Evolutionary conservation across 768 basidiomycete species (phyloP).

Genomic region (Pisolithus microcarpus): DNA sequence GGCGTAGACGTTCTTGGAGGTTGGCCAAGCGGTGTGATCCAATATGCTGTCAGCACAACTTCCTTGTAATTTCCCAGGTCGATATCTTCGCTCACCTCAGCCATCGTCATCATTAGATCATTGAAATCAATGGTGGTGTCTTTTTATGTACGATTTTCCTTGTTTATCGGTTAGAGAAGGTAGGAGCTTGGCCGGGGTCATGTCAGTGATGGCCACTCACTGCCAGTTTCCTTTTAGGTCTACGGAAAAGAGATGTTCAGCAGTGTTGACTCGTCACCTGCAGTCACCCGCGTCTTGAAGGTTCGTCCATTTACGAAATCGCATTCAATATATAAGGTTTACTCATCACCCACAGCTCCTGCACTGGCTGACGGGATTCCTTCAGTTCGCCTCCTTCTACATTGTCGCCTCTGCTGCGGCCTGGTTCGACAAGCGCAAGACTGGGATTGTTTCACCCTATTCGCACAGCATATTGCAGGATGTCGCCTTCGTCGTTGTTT

Average conservation of each 20-base stretch:
- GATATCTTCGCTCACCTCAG: slow-evolving; percentile 1
- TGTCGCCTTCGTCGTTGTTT: slow-evolving; percentile 33
- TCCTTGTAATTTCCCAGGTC: not conserved
- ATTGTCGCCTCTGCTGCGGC: slow-evolving; percentile 37
- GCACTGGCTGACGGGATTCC: slow-evolving; percentile 39
- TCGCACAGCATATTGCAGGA: slow-evolving; percentile 31
- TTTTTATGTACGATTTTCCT: slow-evolving; percentile 34
- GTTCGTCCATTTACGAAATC: slow-evolving; percentile 18
- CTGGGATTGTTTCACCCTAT: slow-evolving; percentile 28
- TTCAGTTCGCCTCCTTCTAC: slow-evolving; percentile 47
- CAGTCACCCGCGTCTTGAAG: slow-evolving; percentile 42
- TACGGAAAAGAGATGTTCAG: slow-evolving; percentile 42
- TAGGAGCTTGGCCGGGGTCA: slow-evolving; percentile 9
- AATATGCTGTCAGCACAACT: slow-evolving; percentile 28
- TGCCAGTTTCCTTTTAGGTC: slow-evolving; percentile 20
- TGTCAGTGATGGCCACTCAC: not conserved
- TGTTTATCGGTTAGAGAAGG: slow-evolving; percentile 38
- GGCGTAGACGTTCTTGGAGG: slow-evolving; percentile 34
- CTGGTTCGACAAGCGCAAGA: slow-evolving; percentile 45
- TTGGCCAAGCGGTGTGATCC: slow-evolving; percentile 33
- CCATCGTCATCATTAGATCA: slow-evolving; percentile 25
- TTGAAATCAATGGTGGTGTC: slow-evolving; percentile 31
- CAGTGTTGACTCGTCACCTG: slow-evolving; percentile 41
- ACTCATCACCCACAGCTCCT: slow-evolving; percentile 29
- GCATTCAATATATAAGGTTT: not conserved